A percentile compares a stretch with the other conserved stretches of the same genome.
Conservation (phyloP, 1,139 yeast genomes). For the Kodamaea sp. region DNA sequence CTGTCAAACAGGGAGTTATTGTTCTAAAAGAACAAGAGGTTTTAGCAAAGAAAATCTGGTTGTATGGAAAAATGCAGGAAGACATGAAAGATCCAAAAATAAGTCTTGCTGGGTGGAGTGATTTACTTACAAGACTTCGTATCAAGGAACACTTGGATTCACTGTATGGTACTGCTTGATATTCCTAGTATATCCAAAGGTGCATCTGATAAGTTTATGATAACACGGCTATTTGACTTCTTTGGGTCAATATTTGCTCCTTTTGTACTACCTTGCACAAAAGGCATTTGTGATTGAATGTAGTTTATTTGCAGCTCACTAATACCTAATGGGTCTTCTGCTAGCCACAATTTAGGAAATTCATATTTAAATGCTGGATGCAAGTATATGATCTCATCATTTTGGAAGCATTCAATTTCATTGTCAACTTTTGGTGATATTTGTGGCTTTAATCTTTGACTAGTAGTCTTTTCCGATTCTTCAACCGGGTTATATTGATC, state of each 20-base stretch:
- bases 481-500: conserved; percentile 3
- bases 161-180: conserved; percentile 9
- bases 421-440: conserved; percentile 1
- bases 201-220: conserved; percentile 26
- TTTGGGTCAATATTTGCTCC: conserved; percentile 27
- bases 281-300: conserved; percentile 6
- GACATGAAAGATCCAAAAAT: conserved; percentile 8
- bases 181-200: conserved; percentile 10
- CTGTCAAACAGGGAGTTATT: conserved; percentile 30
- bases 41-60: conserved; percentile 28
- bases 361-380: conserved; percentile 16
- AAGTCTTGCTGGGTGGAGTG: conserved; percentile 21
- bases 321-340: conserved; percentile 17
- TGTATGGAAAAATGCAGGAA: conserved; percentile 20
- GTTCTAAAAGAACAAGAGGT: conserved; percentile 19
- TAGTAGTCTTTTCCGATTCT: background rate
- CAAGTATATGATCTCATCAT: conserved; percentile 12
- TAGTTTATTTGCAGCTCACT: conserved; percentile 10
- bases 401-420: conserved; percentile 10
- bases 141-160: conserved; percentile 22
- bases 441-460: background rate
- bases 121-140: conserved; percentile 19
- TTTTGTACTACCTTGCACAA: conserved; percentile 22
- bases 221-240: conserved; percentile 13
- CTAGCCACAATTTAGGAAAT: conserved; percentile 15